Evolutionary conservation across 768 basidiomycete species (phyloP), one percentile per base, ranked within the genome.

Genomic region (Trametes maxima): DNA sequence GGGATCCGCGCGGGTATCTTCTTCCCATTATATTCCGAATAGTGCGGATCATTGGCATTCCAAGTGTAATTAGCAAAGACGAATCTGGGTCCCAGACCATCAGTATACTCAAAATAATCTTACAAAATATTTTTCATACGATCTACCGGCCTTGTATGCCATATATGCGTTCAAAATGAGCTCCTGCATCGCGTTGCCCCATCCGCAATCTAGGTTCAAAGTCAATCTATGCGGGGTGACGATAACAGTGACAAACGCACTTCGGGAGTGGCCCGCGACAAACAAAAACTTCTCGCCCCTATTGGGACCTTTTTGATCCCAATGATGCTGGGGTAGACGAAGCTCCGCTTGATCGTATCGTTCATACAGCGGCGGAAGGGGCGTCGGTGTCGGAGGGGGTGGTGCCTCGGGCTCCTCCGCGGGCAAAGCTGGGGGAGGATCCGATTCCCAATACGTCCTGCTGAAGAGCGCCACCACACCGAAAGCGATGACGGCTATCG

Each of bases 31-130:
- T 68, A 86, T 0, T 74, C 70, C 0, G 76, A 48, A 42, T 64
- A 75, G 33, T 80, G 78, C 2, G 73, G 70, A 0, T 74, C 75
- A 13, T 79, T 74, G 3, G 70, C 71, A 8, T 76, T 70, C 85
- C 84, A 86, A 0, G 82, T 81, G 62, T 82, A 85, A 49, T 86
- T 81, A 59, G 84, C 77, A 64, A 84, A 85, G 2, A 85, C 85
- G 36, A 71, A 75, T 21, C 78, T 79, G 47, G 2, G 35, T n/a
- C n/a, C n/a, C n/a, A n/a, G 46, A 25, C 22, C 13, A 51, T 21
- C 4, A 45, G 42, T 11, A 39, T 11, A 21, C 1, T 8, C 43
- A 4, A 7, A 40, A 8, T 7, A 21, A 25, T 35, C 33, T 21
- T 42, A 36, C 24, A 37, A 17, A 24, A 16, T 39, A 17, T 36